phyloP scores from a whole-genome alignment of 257 asterid species.

The Solanum phureja region DNA sequence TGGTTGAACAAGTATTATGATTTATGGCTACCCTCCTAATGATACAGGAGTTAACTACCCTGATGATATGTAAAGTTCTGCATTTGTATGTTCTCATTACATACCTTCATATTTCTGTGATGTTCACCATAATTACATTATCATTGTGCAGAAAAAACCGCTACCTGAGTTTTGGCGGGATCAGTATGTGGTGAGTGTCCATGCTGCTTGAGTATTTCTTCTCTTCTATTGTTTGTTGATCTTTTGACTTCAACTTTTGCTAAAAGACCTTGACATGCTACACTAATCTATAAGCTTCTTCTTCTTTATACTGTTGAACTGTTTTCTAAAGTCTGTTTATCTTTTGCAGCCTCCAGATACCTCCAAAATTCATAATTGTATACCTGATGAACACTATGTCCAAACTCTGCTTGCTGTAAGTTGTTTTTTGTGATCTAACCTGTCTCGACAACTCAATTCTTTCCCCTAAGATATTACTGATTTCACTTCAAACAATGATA shows the following conservation, averaged over 20 bases:
- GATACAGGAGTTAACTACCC: background rate
- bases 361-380: constrained; percentile 84
- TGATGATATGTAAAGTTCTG: background rate
- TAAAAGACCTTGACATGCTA: background rate
- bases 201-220: constrained; percentile 5
- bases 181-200: constrained; percentile 60
- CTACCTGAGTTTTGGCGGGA: constrained; percentile 98
- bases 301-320: background rate
- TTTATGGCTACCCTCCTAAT: background rate
- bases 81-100: background rate
- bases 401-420: constrained; percentile 89
- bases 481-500: background rate
- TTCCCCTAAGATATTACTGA: background rate
- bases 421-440: background rate
- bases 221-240: background rate
- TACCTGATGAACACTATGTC: constrained; percentile 98
- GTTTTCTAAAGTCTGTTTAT: background rate
- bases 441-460: background rate
- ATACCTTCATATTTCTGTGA: background rate
- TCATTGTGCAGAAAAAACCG: constrained; percentile 58
- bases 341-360: constrained; percentile 63
- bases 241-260: background rate
- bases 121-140: constrained; percentile 6
- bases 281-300: background rate
- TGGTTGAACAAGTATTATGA: background rate